Evolutionary conservation across 1,139 yeast species (phyloP).

Genomic region (Chernovozyma aurita): DNA sequence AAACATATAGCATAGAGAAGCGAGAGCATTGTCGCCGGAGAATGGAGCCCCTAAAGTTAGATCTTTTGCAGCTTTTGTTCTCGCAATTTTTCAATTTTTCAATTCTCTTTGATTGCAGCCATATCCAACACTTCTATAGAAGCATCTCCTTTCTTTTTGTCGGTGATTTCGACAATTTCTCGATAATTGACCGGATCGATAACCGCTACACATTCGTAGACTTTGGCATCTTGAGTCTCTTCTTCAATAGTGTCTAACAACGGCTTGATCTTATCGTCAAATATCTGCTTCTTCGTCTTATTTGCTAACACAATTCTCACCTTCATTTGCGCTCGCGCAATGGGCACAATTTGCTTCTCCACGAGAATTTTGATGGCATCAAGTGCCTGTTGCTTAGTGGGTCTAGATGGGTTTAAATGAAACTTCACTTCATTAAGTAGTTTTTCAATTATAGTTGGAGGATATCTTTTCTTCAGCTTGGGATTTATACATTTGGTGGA

Average conservation of each 20-base stretch:
- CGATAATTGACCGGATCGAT: constrained; percentile 90
- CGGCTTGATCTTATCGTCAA: constrained; percentile 46
- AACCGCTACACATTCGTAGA: constrained; percentile 63
- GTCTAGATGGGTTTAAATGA: constrained; percentile 71
- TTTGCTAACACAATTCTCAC: constrained; percentile 54
- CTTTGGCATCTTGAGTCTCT: constrained; percentile 41
- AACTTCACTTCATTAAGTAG: constrained; percentile 77
- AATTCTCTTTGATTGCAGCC: constrained; percentile 70
- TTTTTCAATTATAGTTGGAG: constrained; percentile 91
- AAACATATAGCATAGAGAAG: too few relatives aligned
- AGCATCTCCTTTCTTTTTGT: constrained; percentile 54
- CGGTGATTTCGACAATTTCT: constrained; percentile 58
- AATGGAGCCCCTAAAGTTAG: neutral
- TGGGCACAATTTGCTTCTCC: constrained; percentile 79
- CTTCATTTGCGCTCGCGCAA: constrained; percentile 93
- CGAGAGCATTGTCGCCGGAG: too few relatives aligned
- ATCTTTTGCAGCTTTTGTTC: neutral
- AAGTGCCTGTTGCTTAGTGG: constrained; percentile 84
- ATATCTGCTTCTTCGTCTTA: constrained; percentile 47
- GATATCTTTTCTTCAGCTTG: constrained; percentile 81
- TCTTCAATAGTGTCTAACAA: constrained; percentile 51
- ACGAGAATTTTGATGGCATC: constrained; percentile 84
- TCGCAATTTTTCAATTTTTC: too few relatives aligned
- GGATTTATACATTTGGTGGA: constrained; percentile 94
- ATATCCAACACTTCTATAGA: constrained; percentile 81